phyloP scores from a whole-genome alignment of 495 filamentous ascomycete species.

The Penicillium maclennaniae region DNA sequence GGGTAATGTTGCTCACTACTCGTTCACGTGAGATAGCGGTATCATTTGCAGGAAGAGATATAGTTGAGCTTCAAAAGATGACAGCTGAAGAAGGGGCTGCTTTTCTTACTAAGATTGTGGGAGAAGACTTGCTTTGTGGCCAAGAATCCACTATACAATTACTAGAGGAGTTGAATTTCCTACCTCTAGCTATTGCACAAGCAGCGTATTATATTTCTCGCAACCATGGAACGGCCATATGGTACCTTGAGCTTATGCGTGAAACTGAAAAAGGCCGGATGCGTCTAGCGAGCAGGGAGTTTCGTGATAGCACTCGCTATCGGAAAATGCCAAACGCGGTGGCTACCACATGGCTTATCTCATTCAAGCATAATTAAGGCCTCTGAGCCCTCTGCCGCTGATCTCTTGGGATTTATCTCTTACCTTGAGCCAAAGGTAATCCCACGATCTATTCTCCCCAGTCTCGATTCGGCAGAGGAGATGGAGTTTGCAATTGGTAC shows the following conservation, averaged over 20 bases:
- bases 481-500: conserved; percentile 26
- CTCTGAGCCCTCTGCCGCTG: conserved; percentile 30
- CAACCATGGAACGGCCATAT: conserved; percentile 28
- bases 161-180: conserved; percentile 19
- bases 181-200: conserved; percentile 35
- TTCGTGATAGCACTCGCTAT: conserved; percentile 39
- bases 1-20: not conserved
- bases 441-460: conserved; percentile 21
- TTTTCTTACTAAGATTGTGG: conserved; percentile 14
- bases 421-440: conserved; percentile 40
- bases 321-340: conserved; percentile 21
- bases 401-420: conserved; percentile 42
- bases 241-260: conserved; percentile 41
- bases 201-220: conserved; percentile 33
- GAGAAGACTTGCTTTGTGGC: conserved; percentile 9
- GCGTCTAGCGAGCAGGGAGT: conserved; percentile 40
- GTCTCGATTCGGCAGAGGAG: conserved; percentile 10
- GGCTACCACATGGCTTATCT: conserved; percentile 48
- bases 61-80: conserved; percentile 16
- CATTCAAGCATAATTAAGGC: conserved; percentile 44
- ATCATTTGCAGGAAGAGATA: conserved; percentile 16
- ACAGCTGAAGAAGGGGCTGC: conserved; percentile 7
- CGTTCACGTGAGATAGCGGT: not conserved
- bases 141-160: conserved; percentile 12
- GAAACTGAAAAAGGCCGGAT: conserved; percentile 33